phyloP scores from a whole-genome alignment of 208 protist genomes.

The Angomonas desouzai region DNA sequence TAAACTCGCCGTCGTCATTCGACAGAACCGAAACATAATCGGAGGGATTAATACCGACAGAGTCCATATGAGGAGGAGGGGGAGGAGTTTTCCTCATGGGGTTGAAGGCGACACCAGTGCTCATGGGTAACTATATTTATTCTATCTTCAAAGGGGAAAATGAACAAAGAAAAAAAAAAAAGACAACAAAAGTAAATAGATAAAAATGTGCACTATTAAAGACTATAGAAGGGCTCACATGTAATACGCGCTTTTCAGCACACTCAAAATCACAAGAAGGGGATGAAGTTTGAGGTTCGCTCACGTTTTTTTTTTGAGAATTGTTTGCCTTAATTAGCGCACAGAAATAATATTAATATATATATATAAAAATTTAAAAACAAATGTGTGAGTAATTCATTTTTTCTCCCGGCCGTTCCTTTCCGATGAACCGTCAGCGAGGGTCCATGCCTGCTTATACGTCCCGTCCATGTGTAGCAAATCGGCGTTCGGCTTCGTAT shows the following conservation, averaged over 20 bases:
- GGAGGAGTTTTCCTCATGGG: slow-evolving; percentile 84
- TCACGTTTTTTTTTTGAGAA: too few relatives aligned
- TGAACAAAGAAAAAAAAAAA: slow-evolving; percentile 11
- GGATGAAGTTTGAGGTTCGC: too few relatives aligned
- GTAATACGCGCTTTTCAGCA: too few relatives aligned
- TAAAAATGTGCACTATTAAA: not conserved
- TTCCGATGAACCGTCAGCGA: slow-evolving; percentile 33
- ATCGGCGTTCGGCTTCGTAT: slow-evolving; percentile 52
- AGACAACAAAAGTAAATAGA: not conserved
- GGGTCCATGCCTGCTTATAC: slow-evolving; percentile 69
- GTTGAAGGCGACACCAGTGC: slow-evolving; percentile 68
- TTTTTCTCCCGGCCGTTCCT: slow-evolving; percentile 32
- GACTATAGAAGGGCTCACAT: too few relatives aligned
- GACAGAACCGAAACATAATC: slow-evolving; percentile 53
- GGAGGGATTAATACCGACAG: slow-evolving; percentile 42
- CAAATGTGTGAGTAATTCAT: slow-evolving; percentile 6
- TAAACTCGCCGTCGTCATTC: slow-evolving; percentile 33
- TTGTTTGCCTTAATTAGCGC: slow-evolving; percentile 2
- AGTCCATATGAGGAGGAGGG: slow-evolving; percentile 74
- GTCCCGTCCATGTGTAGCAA: slow-evolving; percentile 54
- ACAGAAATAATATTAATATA: not conserved
- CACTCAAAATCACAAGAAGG: too few relatives aligned
- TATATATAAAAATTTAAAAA: not conserved
- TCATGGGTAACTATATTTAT: too few relatives aligned
- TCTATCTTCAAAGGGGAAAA: too few relatives aligned